Conservation (phyloP, 345 rosid genomes). For the Euclidium syriacum region DNA sequence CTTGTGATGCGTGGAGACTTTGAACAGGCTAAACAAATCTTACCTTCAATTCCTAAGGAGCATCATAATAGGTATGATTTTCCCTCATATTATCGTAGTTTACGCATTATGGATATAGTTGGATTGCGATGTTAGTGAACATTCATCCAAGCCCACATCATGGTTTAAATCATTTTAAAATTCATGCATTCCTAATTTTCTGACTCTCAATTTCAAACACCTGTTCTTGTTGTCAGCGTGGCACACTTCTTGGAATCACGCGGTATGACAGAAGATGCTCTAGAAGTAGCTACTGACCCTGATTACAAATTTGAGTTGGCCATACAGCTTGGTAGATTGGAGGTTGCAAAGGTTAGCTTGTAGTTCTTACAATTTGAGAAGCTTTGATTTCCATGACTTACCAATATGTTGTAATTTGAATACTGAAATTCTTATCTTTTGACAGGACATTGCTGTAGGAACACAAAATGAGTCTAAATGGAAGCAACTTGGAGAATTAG, state of each 20-base stretch:
- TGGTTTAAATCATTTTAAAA: not conserved
- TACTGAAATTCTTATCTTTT: constrained; percentile 4
- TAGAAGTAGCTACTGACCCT: constrained; percentile 83
- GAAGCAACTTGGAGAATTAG: constrained; percentile 90
- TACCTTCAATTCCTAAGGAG: constrained; percentile 78
- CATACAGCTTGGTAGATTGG: constrained; percentile 78
- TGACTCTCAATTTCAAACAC: constrained; percentile 8
- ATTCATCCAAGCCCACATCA: not conserved
- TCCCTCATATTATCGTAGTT: not conserved
- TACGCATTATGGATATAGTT: not conserved
- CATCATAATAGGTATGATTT: constrained; percentile 67
- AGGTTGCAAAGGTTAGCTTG: constrained; percentile 60
- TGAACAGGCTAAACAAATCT: constrained; percentile 64
- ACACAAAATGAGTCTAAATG: constrained; percentile 81
- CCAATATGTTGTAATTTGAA: not conserved
- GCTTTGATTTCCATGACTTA: not conserved
- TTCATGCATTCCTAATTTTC: not conserved
- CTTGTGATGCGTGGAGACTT: constrained; percentile 90
- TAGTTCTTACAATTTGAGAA: not conserved
- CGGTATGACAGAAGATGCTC: constrained; percentile 78
- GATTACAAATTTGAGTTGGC: constrained; percentile 87
- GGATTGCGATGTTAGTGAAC: constrained; percentile 5
- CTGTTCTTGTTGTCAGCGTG: constrained; percentile 48
- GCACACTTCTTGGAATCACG: constrained; percentile 91
- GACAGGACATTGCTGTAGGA: constrained; percentile 69